Conservation (phyloP, 352 stramenopile species). For the Pythium phragmitis region DNA sequence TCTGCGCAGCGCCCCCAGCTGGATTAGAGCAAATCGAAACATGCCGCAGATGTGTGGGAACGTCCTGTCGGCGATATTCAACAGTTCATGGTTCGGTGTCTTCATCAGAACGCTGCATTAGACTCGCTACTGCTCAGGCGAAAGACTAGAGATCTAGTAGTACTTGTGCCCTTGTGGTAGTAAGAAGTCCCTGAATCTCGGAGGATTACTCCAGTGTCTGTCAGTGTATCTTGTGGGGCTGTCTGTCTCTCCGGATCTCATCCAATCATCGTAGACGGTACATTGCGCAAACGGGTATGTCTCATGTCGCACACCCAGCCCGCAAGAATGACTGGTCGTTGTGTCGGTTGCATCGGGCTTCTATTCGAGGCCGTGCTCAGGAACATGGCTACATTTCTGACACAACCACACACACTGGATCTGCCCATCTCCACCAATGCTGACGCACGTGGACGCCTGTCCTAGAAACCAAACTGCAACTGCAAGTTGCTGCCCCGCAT, state of each 20-base stretch:
- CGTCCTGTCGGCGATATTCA: background rate
- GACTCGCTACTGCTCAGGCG: background rate
- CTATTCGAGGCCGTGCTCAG: background rate
- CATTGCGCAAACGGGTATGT: slow-evolving; percentile 3
- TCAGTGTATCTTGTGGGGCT: too few relatives aligned
- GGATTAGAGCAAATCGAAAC: background rate
- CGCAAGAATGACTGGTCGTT: slow-evolving; percentile 1
- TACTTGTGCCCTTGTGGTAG: background rate
- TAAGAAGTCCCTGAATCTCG: background rate
- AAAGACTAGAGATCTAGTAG: background rate
- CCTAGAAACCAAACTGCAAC: slow-evolving; percentile 2
- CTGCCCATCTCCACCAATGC: background rate
- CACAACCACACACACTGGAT: background rate
- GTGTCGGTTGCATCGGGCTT: background rate
- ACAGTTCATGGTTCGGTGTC: background rate
- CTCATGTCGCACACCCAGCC: background rate
- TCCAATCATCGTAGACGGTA: background rate
- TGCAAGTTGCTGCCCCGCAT: slow-evolving; percentile 13
- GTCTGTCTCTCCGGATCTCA: slow-evolving; percentile 6
- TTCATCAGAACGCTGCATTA: background rate
- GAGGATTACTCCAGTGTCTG: too few relatives aligned
- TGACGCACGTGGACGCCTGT: slow-evolving; percentile 1
- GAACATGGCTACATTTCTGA: slow-evolving; percentile 2
- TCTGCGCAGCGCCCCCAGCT: background rate
- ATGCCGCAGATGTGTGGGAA: background rate